Percentiles rank a stretch among this genome's conserved stretches.
Conservation (phyloP, 164 flowering plant genomes). For the Tinospora cordifolia region DNA sequence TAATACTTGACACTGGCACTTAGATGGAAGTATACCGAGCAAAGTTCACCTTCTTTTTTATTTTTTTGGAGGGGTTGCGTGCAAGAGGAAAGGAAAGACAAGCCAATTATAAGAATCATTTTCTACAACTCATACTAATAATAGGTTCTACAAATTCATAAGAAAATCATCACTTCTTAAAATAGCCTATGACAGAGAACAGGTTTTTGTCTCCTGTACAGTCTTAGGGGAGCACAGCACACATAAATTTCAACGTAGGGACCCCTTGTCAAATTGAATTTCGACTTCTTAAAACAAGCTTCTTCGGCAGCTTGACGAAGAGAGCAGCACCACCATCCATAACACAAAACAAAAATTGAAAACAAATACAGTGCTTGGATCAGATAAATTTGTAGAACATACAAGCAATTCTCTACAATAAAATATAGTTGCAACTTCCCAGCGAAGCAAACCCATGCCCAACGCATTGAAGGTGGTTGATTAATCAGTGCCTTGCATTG, state of each 20-base stretch:
- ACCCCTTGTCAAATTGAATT: neutral
- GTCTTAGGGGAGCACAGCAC: neutral
- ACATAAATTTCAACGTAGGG: neutral
- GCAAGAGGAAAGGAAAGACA: neutral
- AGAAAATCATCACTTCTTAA: neutral
- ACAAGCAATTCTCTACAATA: neutral
- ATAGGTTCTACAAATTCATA: neutral
- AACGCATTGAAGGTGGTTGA: neutral
- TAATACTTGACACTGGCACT: too few species aligned
- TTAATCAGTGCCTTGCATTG: conserved; percentile 44
- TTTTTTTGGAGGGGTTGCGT: too few species aligned
- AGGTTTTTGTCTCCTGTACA: conserved; percentile 3
- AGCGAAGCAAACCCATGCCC: neutral
- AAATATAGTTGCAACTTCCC: neutral
- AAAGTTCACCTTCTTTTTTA: too few species aligned
- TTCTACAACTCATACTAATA: neutral
- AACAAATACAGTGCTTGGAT: neutral
- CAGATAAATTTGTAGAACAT: neutral
- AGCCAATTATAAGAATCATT: neutral
- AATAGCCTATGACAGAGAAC: neutral
- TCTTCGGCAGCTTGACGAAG: neutral
- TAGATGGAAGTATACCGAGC: too few species aligned
- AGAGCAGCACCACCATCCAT: neutral
- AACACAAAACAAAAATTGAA: neutral
- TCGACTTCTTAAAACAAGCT: neutral